Conservation (phyloP, 768 basidiomycete genomes). For the Agrocybe praecox region DNA sequence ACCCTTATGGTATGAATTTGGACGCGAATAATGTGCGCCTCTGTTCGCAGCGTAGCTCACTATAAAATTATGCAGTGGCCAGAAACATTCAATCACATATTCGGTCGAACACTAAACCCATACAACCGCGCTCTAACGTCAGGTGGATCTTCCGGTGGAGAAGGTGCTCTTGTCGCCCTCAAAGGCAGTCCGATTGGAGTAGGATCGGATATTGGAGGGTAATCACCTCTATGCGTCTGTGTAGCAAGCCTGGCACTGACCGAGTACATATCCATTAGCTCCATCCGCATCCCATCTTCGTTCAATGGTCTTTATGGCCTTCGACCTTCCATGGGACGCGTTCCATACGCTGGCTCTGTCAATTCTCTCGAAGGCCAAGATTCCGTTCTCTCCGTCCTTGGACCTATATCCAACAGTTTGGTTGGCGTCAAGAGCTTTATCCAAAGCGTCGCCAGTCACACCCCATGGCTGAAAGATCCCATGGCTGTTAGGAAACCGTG, state of each 20-base stretch:
- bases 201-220: conserved; percentile 85
- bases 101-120: conserved; percentile 80
- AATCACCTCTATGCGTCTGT: conserved; percentile 6
- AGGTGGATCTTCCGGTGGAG: conserved; percentile 88
- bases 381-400: conserved; percentile 69
- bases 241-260: neutral
- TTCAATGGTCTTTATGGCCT: conserved; percentile 75
- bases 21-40: conserved; percentile 20
- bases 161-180: conserved; percentile 72
- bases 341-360: conserved; percentile 69
- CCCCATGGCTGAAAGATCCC: conserved; percentile 74
- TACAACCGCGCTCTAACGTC: conserved; percentile 68
- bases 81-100: conserved; percentile 80
- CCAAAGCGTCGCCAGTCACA: conserved; percentile 56
- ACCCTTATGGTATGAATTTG: conserved; percentile 55
- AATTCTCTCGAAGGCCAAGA: conserved; percentile 76
- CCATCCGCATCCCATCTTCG: conserved; percentile 68
- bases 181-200: conserved; percentile 54
- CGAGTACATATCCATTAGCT: conserved; percentile 39
- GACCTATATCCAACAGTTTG: conserved; percentile 65
- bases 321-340: conserved; percentile 65
- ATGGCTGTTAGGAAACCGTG: conserved; percentile 57
- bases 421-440: conserved; percentile 67
- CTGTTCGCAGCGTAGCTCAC: neutral
- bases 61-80: conserved; percentile 50